Evolutionary conservation across 2,329 filamentous ascomycete genomes (phyloP).

Genomic region (Sclerotinia trifoliorum): DNA sequence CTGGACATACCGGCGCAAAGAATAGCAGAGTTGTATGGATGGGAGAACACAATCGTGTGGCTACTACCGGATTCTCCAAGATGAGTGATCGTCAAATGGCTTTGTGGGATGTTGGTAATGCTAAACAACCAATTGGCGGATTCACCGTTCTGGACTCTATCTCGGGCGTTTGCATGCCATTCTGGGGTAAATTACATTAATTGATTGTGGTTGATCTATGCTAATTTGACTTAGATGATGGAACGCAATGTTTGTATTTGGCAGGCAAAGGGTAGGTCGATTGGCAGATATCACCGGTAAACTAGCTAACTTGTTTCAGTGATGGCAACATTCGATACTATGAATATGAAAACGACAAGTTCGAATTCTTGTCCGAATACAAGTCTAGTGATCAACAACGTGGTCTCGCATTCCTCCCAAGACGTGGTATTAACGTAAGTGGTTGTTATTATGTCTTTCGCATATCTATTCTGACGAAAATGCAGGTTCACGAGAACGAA

Average conservation of each 20-base stretch:
- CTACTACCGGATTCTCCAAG: slow-evolving; percentile 93
- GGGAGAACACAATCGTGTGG: slow-evolving; percentile 93
- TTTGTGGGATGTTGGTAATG: slow-evolving; percentile 87
- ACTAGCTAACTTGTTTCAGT: slow-evolving; percentile 47
- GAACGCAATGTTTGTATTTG: slow-evolving; percentile 90
- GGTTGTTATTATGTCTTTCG: neutral
- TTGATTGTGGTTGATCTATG: slow-evolving; percentile 29
- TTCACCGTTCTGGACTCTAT: slow-evolving; percentile 92
- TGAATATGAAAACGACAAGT: slow-evolving; percentile 98
- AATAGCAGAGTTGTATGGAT: slow-evolving; percentile 97
- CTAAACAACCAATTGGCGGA: slow-evolving; percentile 78
- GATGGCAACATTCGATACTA: slow-evolving; percentile 99
- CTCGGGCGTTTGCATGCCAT: slow-evolving; percentile 97
- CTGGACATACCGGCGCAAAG: slow-evolving; percentile 90
- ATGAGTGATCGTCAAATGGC: slow-evolving; percentile 98
- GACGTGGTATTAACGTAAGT: slow-evolving; percentile 84
- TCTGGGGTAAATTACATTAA: slow-evolving; percentile 68
- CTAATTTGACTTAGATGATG: slow-evolving; percentile 61
- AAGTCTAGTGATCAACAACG: slow-evolving; percentile 95
- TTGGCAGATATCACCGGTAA: neutral
- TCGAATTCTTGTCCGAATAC: slow-evolving; percentile 95
- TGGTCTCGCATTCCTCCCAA: slow-evolving; percentile 90
- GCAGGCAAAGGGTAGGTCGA: slow-evolving; percentile 86
- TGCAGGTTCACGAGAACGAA: slow-evolving; percentile 87
- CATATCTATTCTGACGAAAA: slow-evolving; percentile 28